Evolutionary conservation across 345 rosid genomes (phyloP).

Genomic region (Cardamine occulta): DNA sequence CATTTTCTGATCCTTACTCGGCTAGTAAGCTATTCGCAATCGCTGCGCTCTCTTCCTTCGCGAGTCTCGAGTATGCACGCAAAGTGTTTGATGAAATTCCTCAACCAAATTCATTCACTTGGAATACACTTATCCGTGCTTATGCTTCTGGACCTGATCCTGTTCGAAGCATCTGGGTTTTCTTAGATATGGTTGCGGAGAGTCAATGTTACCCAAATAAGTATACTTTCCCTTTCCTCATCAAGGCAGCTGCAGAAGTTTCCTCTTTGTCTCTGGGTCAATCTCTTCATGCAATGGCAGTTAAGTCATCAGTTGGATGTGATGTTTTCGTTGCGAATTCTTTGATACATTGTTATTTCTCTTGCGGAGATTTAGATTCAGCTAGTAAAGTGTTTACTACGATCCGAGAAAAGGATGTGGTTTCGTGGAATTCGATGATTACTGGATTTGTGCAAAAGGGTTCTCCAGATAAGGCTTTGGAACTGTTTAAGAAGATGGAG

Average conservation of each 20-base stretch:
- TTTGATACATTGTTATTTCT: conserved; percentile 62
- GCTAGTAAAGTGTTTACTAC: conserved; percentile 59
- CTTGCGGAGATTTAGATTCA: conserved; percentile 60
- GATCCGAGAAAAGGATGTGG: conserved; percentile 59
- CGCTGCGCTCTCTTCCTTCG: conserved; percentile 46
- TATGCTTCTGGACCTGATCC: conserved; percentile 66
- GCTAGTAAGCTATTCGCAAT: conserved; percentile 62
- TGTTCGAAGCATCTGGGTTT: conserved; percentile 47
- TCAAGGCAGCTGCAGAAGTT: conserved; percentile 60
- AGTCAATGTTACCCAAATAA: conserved; percentile 55
- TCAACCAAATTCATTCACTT: conserved; percentile 64
- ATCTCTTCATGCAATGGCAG: conserved; percentile 67
- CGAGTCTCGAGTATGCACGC: conserved; percentile 65
- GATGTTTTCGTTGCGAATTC: conserved; percentile 64
- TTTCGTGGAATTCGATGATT: conserved; percentile 85
- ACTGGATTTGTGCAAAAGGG: conserved; percentile 63
- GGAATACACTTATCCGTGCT: conserved; percentile 78
- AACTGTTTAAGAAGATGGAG: conserved; percentile 57
- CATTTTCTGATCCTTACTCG: conserved; percentile 45
- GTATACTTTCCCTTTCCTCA: conserved; percentile 69
- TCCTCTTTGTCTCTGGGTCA: conserved; percentile 45
- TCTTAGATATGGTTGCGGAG: conserved; percentile 55
- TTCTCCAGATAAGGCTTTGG: conserved; percentile 59
- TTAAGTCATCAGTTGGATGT: conserved; percentile 50
- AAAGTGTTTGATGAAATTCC: conserved; percentile 75